phyloP scores from a whole-genome alignment of 306 rosid species.

The Vigna mungo region DNA sequence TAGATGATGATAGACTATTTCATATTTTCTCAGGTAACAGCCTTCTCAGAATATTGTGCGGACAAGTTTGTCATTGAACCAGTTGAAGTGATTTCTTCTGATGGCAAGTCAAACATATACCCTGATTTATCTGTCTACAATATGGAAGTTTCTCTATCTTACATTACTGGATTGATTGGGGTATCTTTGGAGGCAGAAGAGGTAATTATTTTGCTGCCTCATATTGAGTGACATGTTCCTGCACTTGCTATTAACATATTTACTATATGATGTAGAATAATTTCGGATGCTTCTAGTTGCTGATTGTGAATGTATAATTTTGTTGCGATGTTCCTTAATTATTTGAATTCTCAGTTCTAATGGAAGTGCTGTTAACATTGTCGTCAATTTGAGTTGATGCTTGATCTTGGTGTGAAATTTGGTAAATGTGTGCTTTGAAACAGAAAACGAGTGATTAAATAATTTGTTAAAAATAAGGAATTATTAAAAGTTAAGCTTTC shows the following conservation, averaged over 20 bases:
- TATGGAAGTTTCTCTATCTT: constrained; percentile 88
- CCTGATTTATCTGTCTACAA: constrained; percentile 86
- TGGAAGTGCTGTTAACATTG: not conserved
- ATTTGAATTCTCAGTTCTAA: not conserved
- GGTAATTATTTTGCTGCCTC: constrained; percentile 56
- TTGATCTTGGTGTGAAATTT: not conserved
- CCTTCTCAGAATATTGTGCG: constrained; percentile 76
- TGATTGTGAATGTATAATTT: not conserved
- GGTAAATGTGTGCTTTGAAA: not conserved
- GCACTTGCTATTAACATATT: not conserved
- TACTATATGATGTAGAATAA: not conserved
- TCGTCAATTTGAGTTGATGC: not conserved
- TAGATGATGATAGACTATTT: constrained; percentile 39
- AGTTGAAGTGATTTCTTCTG: constrained; percentile 79
- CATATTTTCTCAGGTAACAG: constrained; percentile 66
- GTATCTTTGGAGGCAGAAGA: constrained; percentile 75
- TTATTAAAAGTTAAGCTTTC: not conserved
- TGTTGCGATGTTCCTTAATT: too few relatives aligned
- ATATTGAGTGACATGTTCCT: constrained; percentile 7
- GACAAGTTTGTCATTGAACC: constrained; percentile 86
- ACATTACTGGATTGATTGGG: constrained; percentile 72
- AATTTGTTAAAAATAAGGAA: not conserved
- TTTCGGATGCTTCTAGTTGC: not conserved
- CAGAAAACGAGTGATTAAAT: not conserved
- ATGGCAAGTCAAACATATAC: constrained; percentile 75